Percentiles rank a stretch among this genome's conserved stretches.
These are phyloP conservation scores for Cordyceps cateniannulata DNA, from an alignment of 2,329 filamentous ascomycete genomes.

Conservation along the genomic window DNA sequence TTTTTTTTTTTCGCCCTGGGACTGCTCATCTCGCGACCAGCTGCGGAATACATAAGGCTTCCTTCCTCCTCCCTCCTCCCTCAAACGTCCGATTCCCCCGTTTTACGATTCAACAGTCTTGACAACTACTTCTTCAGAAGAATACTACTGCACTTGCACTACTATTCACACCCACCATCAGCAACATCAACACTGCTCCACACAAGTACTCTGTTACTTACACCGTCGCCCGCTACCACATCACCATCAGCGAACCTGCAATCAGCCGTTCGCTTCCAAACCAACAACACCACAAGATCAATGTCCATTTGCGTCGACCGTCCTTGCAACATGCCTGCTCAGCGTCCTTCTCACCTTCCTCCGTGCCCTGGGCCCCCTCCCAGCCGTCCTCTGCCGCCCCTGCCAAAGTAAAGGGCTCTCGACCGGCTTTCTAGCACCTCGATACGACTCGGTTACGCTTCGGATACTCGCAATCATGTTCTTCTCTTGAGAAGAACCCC, in stretches of 20 bases:
- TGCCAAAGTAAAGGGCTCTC: constrained; percentile 47
- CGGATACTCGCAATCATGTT: constrained; percentile 1
- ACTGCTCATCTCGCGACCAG: neutral
- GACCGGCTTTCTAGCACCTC: neutral
- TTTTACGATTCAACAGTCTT: constrained; percentile 1
- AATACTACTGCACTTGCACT: neutral
- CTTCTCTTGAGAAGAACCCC: neutral
- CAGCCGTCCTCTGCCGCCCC: constrained; percentile 57
- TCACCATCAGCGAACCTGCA: neutral
- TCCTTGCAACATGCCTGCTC: constrained; percentile 43
- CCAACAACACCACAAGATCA: constrained; percentile 12
- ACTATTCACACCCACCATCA: neutral
- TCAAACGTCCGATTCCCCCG: neutral
- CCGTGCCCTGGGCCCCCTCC: constrained; percentile 62
- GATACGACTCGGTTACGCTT: neutral
- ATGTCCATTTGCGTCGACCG: constrained; percentile 14
- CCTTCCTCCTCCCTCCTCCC: constrained; percentile 4
- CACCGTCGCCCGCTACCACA: neutral
- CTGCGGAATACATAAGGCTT: constrained; percentile 12
- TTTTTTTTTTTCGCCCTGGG: neutral
- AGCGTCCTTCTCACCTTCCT: constrained; percentile 59
- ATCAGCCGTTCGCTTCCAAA: constrained; percentile 11
- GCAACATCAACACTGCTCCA: neutral
- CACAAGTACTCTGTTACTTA: constrained; percentile 1
- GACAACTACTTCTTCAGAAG: neutral